Conservation (phyloP, 805 yeast genomes). For the Zygosaccharomyces siamensis region DNA sequence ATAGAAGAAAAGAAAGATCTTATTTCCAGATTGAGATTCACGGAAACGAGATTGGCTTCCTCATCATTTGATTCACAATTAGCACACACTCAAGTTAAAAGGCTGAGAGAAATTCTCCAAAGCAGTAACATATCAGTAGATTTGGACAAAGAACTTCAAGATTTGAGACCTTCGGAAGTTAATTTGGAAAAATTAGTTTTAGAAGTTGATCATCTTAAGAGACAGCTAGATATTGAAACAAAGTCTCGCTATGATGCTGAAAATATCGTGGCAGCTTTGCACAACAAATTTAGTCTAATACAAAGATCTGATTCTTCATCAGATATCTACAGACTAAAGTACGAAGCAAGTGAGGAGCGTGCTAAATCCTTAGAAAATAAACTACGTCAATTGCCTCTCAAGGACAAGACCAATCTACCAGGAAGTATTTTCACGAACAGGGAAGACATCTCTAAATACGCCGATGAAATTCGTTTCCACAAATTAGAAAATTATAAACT, state of each 20-base stretch:
- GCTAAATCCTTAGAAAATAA: conserved; percentile 40
- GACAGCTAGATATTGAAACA: conserved; percentile 48
- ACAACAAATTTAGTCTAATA: conserved; percentile 22
- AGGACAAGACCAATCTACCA: conserved; percentile 29
- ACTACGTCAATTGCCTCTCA: conserved; percentile 23
- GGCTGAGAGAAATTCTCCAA: conserved; percentile 30
- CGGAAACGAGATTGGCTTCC: conserved; percentile 63
- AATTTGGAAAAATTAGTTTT: conserved; percentile 32
- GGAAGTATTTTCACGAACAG: conserved; percentile 29
- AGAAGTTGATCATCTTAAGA: conserved; percentile 47
- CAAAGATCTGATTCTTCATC: conserved; percentile 31
- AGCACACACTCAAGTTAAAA: conserved; percentile 40
- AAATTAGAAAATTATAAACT: conserved; percentile 40
- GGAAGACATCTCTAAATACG: conserved; percentile 29
- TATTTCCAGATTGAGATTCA: conserved; percentile 51
- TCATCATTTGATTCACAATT: conserved; percentile 56
- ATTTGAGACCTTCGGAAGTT: conserved; percentile 20
- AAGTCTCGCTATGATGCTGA: conserved; percentile 49
- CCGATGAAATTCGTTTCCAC: conserved; percentile 31
- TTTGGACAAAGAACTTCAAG: conserved; percentile 23
- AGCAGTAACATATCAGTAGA: conserved; percentile 26
- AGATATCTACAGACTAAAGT: conserved; percentile 42
- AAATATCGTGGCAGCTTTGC: conserved; percentile 34
- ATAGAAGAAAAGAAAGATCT: conserved; percentile 41
- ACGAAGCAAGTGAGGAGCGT: conserved; percentile 44